Percentiles rank a stretch among this genome's conserved stretches.
phyloP scores from a whole-genome alignment of 2,329 filamentous ascomycete genomes.

The Trichophyton verrucosum region DNA sequence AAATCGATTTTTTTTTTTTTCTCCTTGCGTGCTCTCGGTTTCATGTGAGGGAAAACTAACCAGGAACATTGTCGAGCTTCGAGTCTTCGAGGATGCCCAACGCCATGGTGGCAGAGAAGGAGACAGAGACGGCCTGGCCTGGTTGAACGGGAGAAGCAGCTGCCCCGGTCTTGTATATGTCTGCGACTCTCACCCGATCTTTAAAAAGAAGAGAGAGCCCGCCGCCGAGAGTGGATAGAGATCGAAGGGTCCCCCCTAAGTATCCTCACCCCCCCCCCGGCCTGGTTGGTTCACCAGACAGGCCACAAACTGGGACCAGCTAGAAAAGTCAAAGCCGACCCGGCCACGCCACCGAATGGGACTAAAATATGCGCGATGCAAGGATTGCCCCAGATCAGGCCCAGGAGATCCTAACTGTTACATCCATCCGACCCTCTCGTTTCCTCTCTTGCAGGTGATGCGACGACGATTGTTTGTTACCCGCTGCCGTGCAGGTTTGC shows the following conservation, averaged over 20 bases:
- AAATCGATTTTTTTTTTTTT: too few species aligned
- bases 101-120: constrained; percentile 41
- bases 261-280: too few species aligned
- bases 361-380: neutral
- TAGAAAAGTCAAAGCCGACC: neutral
- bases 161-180: too few species aligned
- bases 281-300: too few species aligned
- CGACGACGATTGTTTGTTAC: neutral
- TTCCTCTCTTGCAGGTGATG: neutral
- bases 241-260: too few species aligned
- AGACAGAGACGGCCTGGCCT: neutral
- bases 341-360: neutral
- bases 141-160: too few species aligned
- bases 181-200: too few species aligned
- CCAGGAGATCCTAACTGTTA: neutral
- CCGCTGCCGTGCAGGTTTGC: neutral
- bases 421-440: neutral
- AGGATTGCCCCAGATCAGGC: neutral
- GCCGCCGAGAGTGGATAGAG: too few species aligned
- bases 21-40: constrained; percentile 9
- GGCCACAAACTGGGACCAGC: too few species aligned
- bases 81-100: constrained; percentile 61
- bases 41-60: constrained; percentile 36
- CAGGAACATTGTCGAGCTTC: constrained; percentile 58
- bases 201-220: too few species aligned